Conservation (phyloP, 1,139 yeast species). For the Geotrichum fermentans region DNA sequence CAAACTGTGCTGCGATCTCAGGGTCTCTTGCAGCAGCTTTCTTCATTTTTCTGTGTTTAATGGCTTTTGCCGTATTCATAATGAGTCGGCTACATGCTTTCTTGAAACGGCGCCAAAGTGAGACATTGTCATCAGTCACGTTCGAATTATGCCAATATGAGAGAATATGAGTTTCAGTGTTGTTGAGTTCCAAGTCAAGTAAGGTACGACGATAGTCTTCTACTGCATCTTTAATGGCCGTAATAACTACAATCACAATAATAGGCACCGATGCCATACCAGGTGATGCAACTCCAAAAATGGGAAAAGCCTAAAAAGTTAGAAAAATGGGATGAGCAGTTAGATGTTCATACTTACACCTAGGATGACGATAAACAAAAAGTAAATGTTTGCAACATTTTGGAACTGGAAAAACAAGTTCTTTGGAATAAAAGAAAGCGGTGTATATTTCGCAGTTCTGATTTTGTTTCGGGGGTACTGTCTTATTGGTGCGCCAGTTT, state of each 20-base stretch:
- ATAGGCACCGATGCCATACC: constrained; percentile 90
- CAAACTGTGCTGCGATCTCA: constrained; percentile 11
- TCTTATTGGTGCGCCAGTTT: constrained; percentile 55
- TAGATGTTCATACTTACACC: constrained; percentile 41
- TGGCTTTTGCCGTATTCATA: constrained; percentile 23
- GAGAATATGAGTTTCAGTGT: constrained; percentile 78
- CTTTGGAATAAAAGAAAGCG: constrained; percentile 77
- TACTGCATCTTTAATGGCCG: constrained; percentile 88
- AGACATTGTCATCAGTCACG: constrained; percentile 57
- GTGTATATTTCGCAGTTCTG: constrained; percentile 93
- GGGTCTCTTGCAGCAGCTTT: constrained; percentile 2
- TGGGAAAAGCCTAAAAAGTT: constrained; percentile 48
- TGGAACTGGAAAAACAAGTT: constrained; percentile 65
- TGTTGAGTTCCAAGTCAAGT: constrained; percentile 79
- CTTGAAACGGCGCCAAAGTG: constrained; percentile 64
- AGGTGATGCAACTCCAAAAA: constrained; percentile 88
- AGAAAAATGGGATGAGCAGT: too few relatives aligned
- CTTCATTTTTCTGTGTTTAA: constrained; percentile 2
- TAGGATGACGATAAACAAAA: constrained; percentile 62
- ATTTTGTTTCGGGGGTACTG: constrained; percentile 81
- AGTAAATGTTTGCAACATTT: constrained; percentile 75
- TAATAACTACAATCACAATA: constrained; percentile 81
- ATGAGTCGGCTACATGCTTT: constrained; percentile 41
- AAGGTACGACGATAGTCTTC: constrained; percentile 86
- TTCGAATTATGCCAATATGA: constrained; percentile 69